Base-by-base conservation (phyloP, 1,284 basidiomycete genomes). In the Marasmius sp. region DNA sequence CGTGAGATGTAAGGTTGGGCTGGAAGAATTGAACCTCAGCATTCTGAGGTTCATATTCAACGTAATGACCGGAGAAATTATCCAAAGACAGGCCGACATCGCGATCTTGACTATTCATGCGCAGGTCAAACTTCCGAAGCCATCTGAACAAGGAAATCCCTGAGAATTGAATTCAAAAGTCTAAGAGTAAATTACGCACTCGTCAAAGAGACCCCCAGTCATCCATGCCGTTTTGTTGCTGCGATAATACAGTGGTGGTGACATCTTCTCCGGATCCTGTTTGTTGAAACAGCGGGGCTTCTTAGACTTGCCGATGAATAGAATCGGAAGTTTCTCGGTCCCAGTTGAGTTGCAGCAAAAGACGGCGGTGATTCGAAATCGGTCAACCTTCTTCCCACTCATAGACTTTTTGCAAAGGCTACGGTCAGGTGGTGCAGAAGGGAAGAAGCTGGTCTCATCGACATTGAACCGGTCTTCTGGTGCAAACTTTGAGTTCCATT, bases 1-100 rank as follows among this genome's bases (percentile, higher is more conserved):
- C 61, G 39, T 62, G 63, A 2, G 70, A 62, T 6, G 72, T 74
- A 39, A 73, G 56, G 43, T 75, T 75, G 5, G 74, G 66, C n/a
- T 64, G 61, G 49, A 75, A 70, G 55, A 62, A 69, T 33, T 69
- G 58, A 37, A 75, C 22, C 5, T 55, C 56, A 27, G 74, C 67
- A 61, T 72, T 69, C 20, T 48, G 62, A 1, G 65, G 64, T 14
- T 65, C 39, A 53, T 67, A 62, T 1, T 52, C 18, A 33, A 64
- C 37, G 6, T 50, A 58, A 57, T 74, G 73, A 6, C 63, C 70
- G 0, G 61, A 64, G 59, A 72, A 72, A 52, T 72, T 74, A 61
- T 74, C 67, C 3, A 66, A 33, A 5, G 11, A 66, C 54, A 27
- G 27, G 27, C 27, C 27, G 38, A 73, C 62, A 12, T 70, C 59